Percentiles rank a stretch among this genome's conserved stretches.
Conservation (phyloP, 2,329 filamentous ascomycete species). For the Leptographium galeiforme region DNA sequence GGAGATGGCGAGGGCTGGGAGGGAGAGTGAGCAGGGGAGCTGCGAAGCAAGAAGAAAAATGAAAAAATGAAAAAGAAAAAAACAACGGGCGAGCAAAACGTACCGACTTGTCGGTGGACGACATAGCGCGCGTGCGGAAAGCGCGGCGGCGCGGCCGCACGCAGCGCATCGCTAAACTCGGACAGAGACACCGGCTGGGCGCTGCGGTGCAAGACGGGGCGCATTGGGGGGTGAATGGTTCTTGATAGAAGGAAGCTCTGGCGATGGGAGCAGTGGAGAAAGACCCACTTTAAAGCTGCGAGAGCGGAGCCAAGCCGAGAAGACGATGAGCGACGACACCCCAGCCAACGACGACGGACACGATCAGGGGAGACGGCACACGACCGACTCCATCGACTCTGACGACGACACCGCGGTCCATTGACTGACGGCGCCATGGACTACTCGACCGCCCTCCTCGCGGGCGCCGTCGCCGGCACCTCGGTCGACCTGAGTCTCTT, state of each 20-base stretch:
- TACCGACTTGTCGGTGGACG: constrained; percentile 28
- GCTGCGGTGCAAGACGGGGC: constrained; percentile 24
- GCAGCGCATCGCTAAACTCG: constrained; percentile 36
- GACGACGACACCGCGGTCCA: background rate
- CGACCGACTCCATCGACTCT: background rate
- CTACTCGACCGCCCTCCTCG: constrained; percentile 52
- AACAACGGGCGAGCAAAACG: constrained; percentile 8
- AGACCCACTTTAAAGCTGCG: background rate
- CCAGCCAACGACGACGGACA: too few species aligned
- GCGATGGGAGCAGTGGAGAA: background rate
- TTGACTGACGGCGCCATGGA: constrained; percentile 14
- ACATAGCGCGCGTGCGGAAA: constrained; percentile 27
- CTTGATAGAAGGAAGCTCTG: too few species aligned
- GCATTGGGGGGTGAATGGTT: background rate
- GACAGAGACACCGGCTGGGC: constrained; percentile 23
- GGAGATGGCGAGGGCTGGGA: constrained; percentile 63
- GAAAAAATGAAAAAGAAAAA: background rate
- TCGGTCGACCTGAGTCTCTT: constrained; percentile 95
- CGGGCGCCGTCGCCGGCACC: constrained; percentile 83
- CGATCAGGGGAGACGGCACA: too few species aligned
- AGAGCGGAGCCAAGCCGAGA: too few species aligned
- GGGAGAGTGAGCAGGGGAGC: background rate
- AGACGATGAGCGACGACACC: too few species aligned
- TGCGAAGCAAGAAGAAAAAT: background rate
- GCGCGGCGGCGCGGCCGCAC: constrained; percentile 34